These are phyloP conservation scores for Saturnispora kantuleensis DNA, from an alignment of 805 yeast species.

Conservation along the genomic window DNA sequence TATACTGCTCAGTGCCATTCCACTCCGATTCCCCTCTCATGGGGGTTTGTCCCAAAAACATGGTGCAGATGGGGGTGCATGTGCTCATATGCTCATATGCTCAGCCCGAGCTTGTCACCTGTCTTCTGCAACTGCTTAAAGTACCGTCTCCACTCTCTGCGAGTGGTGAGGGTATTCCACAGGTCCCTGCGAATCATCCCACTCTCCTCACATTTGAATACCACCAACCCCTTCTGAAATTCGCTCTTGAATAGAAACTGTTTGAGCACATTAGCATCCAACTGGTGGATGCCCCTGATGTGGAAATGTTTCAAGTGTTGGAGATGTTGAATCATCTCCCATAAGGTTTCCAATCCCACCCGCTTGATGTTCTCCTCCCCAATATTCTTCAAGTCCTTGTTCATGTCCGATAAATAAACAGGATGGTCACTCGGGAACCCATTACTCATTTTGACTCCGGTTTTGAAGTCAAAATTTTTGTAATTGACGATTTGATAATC, in stretches of 20 bases:
- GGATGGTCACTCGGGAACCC: too few species aligned
- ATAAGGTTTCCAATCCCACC: slow-evolving; percentile 38
- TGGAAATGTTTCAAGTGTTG: slow-evolving; percentile 16
- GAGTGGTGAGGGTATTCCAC: slow-evolving; percentile 31
- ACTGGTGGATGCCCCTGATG: slow-evolving; percentile 28
- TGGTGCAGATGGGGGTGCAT: too few species aligned
- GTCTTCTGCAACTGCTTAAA: slow-evolving; percentile 1
- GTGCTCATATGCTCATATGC: too few species aligned
- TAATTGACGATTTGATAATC: too few species aligned
- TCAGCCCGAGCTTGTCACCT: too few species aligned
- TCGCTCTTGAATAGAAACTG: slow-evolving; percentile 11
- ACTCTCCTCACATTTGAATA: slow-evolving; percentile 34
- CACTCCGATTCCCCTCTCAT: neutral
- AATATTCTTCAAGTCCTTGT: slow-evolving; percentile 25
- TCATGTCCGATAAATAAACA: slow-evolving; percentile 16
- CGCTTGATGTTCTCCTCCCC: slow-evolving; percentile 9
- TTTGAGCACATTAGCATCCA: slow-evolving; percentile 21
- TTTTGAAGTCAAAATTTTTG: slow-evolving; percentile 27
- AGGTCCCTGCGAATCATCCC: slow-evolving; percentile 40
- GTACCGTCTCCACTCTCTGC: slow-evolving; percentile 20
- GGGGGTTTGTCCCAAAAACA: too few species aligned
- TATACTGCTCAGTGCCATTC: neutral
- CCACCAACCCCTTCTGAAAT: slow-evolving; percentile 14
- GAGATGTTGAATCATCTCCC: slow-evolving; percentile 16
- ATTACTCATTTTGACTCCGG: slow-evolving; percentile 14